Evolutionary conservation across 192 early-diverging fungal species (phyloP).

Genomic region (Coemansia sp.): DNA sequence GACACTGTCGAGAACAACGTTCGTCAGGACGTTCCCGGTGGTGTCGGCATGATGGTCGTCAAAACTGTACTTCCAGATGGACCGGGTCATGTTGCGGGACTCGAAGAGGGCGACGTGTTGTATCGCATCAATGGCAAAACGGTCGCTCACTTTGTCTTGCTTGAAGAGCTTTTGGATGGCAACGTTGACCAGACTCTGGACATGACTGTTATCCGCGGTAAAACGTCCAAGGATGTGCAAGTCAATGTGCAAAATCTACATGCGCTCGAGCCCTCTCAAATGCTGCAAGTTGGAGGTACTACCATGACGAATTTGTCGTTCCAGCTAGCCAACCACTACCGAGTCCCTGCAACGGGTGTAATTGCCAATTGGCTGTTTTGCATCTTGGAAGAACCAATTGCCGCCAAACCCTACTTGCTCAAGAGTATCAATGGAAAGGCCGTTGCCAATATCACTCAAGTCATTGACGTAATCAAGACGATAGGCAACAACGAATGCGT

Average conservation of each 20-base stretch:
- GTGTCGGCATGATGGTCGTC: slow-evolving; percentile 74
- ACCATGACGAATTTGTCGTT: slow-evolving; percentile 77
- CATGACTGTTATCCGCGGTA: slow-evolving; percentile 65
- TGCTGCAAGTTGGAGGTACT: slow-evolving; percentile 86
- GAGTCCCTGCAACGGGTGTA: slow-evolving; percentile 75
- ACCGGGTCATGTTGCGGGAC: slow-evolving; percentile 60
- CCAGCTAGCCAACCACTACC: slow-evolving; percentile 75
- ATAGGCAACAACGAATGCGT: slow-evolving; percentile 60
- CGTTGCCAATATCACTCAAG: slow-evolving; percentile 67
- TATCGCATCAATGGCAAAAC: slow-evolving; percentile 66
- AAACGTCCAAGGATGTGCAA: slow-evolving; percentile 53
- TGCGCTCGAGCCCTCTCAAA: slow-evolving; percentile 79
- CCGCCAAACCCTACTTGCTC: slow-evolving; percentile 44
- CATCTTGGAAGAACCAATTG: background rate
- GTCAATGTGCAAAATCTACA: slow-evolving; percentile 73
- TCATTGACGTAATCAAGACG: slow-evolving; percentile 66
- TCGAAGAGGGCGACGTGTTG: slow-evolving; percentile 78
- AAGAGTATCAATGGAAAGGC: slow-evolving; percentile 69
- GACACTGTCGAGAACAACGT: slow-evolving; percentile 67
- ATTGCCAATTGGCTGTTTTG: slow-evolving; percentile 56
- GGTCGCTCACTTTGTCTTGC: slow-evolving; percentile 72
- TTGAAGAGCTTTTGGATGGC: slow-evolving; percentile 69
- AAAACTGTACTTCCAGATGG: slow-evolving; percentile 69
- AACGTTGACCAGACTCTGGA: slow-evolving; percentile 59
- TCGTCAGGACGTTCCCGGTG: slow-evolving; percentile 64